A percentile compares a stretch with the other conserved stretches of the same genome.
Evolutionary conservation across 2,329 filamentous ascomycete genomes (phyloP).

Genomic region (Xylariales sp.): DNA sequence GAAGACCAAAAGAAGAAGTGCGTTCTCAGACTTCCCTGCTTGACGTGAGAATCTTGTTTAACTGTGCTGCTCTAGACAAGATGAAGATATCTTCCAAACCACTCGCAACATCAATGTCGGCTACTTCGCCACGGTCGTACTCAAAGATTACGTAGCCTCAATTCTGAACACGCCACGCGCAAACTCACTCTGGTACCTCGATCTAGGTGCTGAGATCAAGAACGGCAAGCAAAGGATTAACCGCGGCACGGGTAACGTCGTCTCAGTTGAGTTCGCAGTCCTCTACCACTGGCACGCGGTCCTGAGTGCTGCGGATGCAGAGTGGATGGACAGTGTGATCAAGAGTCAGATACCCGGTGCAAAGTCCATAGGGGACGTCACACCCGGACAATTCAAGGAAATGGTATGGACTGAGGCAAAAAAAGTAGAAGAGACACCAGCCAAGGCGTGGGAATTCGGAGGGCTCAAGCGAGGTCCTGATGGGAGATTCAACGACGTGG

Average conservation of each 20-base stretch:
- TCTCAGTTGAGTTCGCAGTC: slow-evolving; percentile 40
- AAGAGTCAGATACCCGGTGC: slow-evolving; percentile 28
- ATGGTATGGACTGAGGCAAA: slow-evolving; percentile 27
- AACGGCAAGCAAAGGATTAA: slow-evolving; percentile 31
- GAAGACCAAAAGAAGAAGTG: slow-evolving; percentile 28
- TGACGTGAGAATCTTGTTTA: no score
- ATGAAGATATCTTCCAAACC: slow-evolving; percentile 43
- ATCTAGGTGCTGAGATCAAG: slow-evolving; percentile 41
- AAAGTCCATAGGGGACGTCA: slow-evolving; percentile 36
- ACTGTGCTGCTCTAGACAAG: no score
- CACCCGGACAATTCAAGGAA: slow-evolving; percentile 34
- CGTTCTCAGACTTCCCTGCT: no score
- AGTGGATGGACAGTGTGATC: slow-evolving; percentile 39
- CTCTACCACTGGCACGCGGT: slow-evolving; percentile 43
- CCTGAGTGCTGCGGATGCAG: slow-evolving; percentile 35
- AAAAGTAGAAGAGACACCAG: slow-evolving; percentile 1
- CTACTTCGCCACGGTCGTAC: slow-evolving; percentile 38
- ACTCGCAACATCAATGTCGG: slow-evolving; percentile 41
- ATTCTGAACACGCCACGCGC: slow-evolving; percentile 40
- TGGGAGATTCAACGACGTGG: slow-evolving; percentile 71
- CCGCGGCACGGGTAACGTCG: slow-evolving; percentile 36
- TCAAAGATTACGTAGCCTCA: slow-evolving; percentile 41
- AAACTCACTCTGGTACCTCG: slow-evolving; percentile 39
- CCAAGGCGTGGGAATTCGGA: slow-evolving; percentile 58
- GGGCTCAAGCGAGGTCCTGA: slow-evolving; percentile 59